These are phyloP conservation scores for Crucihimalaya himalaica DNA, from an alignment of 345 rosid genomes.

Conservation along the genomic window DNA sequence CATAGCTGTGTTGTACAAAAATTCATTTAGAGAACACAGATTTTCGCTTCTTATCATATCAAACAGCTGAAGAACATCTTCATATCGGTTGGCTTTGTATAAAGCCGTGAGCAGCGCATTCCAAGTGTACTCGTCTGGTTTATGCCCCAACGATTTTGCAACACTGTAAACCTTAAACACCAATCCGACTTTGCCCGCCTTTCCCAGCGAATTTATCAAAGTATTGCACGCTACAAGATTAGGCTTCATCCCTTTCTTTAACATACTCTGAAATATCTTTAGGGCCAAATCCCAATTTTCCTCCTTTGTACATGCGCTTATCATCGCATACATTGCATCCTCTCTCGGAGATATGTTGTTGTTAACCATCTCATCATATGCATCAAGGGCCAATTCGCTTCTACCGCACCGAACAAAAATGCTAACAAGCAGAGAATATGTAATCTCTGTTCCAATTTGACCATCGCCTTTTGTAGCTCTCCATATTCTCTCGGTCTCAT, in stretches of 20 bases:
- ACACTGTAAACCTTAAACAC: constrained; percentile 60
- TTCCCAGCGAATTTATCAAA: constrained; percentile 66
- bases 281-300: constrained; percentile 64
- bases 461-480: constrained; percentile 60
- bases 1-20: constrained; percentile 60
- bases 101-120: constrained; percentile 66
- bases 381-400: constrained; percentile 65
- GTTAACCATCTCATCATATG: constrained; percentile 65
- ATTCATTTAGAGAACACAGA: constrained; percentile 47
- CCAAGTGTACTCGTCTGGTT: constrained; percentile 76
- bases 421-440: constrained; percentile 67
- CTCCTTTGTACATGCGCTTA: constrained; percentile 62
- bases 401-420: constrained; percentile 68
- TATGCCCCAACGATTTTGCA: constrained; percentile 55
- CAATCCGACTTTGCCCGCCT: constrained; percentile 57
- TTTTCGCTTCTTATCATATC: constrained; percentile 51
- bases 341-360: constrained; percentile 49
- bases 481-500: constrained; percentile 65
- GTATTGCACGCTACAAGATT: constrained; percentile 70
- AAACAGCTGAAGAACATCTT: constrained; percentile 64
- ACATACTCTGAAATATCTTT: constrained; percentile 54
- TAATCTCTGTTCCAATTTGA: constrained; percentile 55
- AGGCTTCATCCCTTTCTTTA: constrained; percentile 54
- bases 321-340: constrained; percentile 62
- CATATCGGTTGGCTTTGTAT: constrained; percentile 58